Evolutionary conservation across 768 basidiomycete species (phyloP).

Genomic region (Boletus tomentosulus): DNA sequence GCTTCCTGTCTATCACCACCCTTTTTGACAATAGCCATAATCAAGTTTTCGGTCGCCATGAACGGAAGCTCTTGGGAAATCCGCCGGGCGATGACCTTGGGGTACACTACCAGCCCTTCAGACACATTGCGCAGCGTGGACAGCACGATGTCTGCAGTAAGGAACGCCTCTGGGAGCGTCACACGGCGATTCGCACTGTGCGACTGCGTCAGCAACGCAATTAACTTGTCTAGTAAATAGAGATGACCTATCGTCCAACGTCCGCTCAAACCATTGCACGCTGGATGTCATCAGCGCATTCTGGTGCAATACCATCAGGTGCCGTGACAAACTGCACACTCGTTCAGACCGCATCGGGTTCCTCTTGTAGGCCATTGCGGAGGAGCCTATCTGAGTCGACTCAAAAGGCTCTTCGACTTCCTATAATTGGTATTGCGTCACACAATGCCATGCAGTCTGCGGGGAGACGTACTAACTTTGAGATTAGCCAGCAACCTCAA

Average conservation of each 20-base stretch:
- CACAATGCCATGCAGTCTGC: not conserved
- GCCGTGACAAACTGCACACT: conserved; percentile 92
- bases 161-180: conserved; percentile 93
- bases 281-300: conserved; percentile 93
- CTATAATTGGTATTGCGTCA: conserved; percentile 31
- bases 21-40: conserved; percentile 96
- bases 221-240: not conserved
- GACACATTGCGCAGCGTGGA: conserved; percentile 95
- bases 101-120: conserved; percentile 99
- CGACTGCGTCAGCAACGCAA: conserved; percentile 4
- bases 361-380: conserved; percentile 98
- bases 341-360: conserved; percentile 99
- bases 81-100: conserved; percentile 87
- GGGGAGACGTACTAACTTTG: conserved; percentile 48
- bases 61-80: conserved; percentile 96
- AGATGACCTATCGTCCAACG: conserved; percentile 85
- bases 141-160: conserved; percentile 94
- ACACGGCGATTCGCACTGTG: conserved; percentile 91
- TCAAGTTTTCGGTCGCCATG: conserved; percentile 99
- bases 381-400: conserved; percentile 95
- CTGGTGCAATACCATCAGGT: conserved; percentile 93
- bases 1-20: conserved; percentile 96
- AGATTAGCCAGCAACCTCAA: conserved; percentile 90
- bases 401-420: conserved; percentile 99
- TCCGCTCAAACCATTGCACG: conserved; percentile 98